These are phyloP conservation scores for Harringtonia aguacate DNA, from an alignment of 2,329 filamentous ascomycete genomes.

Conservation along the genomic window DNA sequence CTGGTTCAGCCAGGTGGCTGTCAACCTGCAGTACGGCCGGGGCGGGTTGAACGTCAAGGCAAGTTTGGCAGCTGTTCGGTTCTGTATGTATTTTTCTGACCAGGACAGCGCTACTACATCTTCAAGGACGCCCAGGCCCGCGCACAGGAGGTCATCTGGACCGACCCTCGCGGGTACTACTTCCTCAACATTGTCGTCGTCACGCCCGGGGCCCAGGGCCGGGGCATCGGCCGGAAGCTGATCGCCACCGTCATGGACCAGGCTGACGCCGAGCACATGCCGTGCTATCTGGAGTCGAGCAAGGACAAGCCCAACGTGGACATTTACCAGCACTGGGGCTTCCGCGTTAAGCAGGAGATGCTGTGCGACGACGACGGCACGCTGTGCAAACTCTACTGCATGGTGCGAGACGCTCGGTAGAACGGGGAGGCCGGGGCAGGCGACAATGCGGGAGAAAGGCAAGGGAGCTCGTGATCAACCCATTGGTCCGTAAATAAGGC, in stretches of 20 bases:
- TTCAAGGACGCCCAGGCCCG: slow-evolving; percentile 58
- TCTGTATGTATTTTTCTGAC: no score
- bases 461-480: no score
- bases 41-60: slow-evolving; percentile 55
- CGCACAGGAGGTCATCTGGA: slow-evolving; percentile 54
- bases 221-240: slow-evolving; percentile 53
- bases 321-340: slow-evolving; percentile 63
- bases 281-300: slow-evolving; percentile 62
- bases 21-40: slow-evolving; percentile 58
- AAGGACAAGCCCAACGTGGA: slow-evolving; percentile 56
- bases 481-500: no score
- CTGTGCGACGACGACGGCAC: slow-evolving; percentile 53
- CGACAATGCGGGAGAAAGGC: no score
- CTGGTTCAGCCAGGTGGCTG: slow-evolving; percentile 52
- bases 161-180: slow-evolving; percentile 56
- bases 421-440: background rate
- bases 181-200: slow-evolving; percentile 70
- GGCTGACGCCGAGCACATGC: slow-evolving; percentile 53
- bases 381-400: slow-evolving; percentile 38
- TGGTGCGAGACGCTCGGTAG: slow-evolving; percentile 30
- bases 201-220: slow-evolving; percentile 51
- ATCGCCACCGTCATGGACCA: slow-evolving; percentile 51
- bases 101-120: slow-evolving; percentile 55
- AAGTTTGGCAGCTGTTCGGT: no score
- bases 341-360: slow-evolving; percentile 53